Conservation (phyloP, 2,329 filamentous ascomycete species). For the Chrysosporium keratinophilum region DNA sequence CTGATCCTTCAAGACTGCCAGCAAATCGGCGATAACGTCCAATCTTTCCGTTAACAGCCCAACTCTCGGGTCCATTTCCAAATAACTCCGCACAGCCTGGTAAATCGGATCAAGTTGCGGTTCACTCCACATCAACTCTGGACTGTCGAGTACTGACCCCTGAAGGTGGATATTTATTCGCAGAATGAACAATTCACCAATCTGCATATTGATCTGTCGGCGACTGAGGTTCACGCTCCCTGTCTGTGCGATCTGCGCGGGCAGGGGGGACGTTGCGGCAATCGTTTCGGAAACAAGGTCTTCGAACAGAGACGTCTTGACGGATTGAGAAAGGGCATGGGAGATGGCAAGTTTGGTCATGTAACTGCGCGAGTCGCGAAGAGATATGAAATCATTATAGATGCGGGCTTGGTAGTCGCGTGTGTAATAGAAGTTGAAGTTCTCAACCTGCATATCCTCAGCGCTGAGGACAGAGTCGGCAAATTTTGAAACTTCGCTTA, state of each 20-base stretch:
- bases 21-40: conserved; percentile 82
- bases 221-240: conserved; percentile 84
- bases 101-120: conserved; percentile 95
- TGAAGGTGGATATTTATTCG: conserved; percentile 97
- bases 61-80: conserved; percentile 97
- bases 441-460: conserved; percentile 88
- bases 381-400: conserved; percentile 97
- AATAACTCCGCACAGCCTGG: conserved; percentile 83
- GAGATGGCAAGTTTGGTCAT: conserved; percentile 97
- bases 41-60: conserved; percentile 78
- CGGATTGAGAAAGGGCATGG: conserved; percentile 87
- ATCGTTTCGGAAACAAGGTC: conserved; percentile 91
- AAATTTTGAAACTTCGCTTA: conserved; percentile 90
- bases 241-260: conserved; percentile 81
- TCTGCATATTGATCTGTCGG: conserved; percentile 96
- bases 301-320: conserved; percentile 96
- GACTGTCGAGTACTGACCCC: conserved; percentile 89
- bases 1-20: conserved; percentile 91
- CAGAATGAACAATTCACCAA: conserved; percentile 94
- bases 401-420: conserved; percentile 95
- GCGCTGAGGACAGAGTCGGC: conserved; percentile 79
- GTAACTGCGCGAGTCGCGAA: conserved; percentile 89
- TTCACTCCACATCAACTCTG: conserved; percentile 97
- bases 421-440: conserved; percentile 99
- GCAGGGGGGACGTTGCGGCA: conserved; percentile 83